Conservation (phyloP, 495 filamentous ascomycete genomes). For the Gamarada debralockiae region DNA sequence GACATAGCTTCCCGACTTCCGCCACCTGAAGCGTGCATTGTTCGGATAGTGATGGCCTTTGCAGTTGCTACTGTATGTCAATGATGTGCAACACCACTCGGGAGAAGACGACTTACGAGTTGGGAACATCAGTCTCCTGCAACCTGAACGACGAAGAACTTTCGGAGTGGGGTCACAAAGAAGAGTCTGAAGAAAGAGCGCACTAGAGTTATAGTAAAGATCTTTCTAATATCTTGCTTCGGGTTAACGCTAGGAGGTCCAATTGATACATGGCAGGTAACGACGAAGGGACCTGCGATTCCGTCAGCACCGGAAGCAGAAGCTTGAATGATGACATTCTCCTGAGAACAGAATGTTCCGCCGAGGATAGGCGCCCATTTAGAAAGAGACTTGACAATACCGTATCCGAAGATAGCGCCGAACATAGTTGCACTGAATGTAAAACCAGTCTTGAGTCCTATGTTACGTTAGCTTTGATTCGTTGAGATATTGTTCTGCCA, state of each 20-base stretch:
- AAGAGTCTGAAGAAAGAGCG: slow-evolving; percentile 67
- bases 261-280: too few relatives aligned
- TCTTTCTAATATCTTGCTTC: too few relatives aligned
- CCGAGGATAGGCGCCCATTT: slow-evolving; percentile 54
- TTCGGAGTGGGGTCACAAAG: slow-evolving; percentile 62
- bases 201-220: too few relatives aligned
- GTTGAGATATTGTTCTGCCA: too few relatives aligned
- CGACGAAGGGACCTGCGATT: too few relatives aligned
- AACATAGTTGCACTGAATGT: slow-evolving; percentile 58
- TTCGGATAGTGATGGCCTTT: slow-evolving; percentile 62
- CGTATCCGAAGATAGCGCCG: slow-evolving; percentile 63
- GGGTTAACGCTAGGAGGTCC: too few relatives aligned
- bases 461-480: too few relatives aligned
- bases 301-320: slow-evolving; percentile 61
- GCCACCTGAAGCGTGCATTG: slow-evolving; percentile 50
- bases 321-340: slow-evolving; percentile 65
- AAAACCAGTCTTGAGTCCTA: slow-evolving; percentile 62
- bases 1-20: slow-evolving; percentile 50
- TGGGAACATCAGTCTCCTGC: slow-evolving; percentile 59
- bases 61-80: too few relatives aligned
- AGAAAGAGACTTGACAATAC: slow-evolving; percentile 54
- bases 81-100: too few relatives aligned
- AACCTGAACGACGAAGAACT: slow-evolving; percentile 66
- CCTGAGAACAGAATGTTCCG: slow-evolving; percentile 58
- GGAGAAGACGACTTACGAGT: slow-evolving; percentile 6